Conservation (phyloP, 78 protist species). For the Dictyostelium capitatum region DNA sequence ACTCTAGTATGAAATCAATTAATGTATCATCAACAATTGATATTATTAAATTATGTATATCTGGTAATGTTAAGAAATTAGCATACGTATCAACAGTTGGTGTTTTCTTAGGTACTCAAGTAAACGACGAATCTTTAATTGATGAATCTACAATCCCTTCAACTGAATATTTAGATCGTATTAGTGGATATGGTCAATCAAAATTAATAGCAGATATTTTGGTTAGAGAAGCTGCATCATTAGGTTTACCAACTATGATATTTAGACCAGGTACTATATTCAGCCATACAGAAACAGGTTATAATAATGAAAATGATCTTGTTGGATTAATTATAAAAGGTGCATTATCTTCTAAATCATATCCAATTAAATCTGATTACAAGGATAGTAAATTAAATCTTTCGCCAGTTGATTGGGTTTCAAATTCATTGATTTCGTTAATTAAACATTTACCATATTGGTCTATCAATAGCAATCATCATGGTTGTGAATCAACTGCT, state of each 20-base stretch:
- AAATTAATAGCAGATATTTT: conserved; percentile 44
- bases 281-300: conserved; percentile 42
- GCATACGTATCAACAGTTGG: conserved; percentile 48
- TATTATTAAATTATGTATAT: not conserved
- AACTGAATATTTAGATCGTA: not conserved
- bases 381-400: conserved; percentile 32
- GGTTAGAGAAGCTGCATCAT: conserved; percentile 26
- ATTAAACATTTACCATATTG: not conserved
- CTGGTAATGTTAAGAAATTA: not conserved
- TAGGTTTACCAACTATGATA: conserved; percentile 50
- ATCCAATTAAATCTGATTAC: conserved; percentile 1
- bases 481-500: not conserved
- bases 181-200: conserved; percentile 45
- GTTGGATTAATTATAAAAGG: conserved; percentile 35
- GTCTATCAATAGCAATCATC: too few relatives aligned
- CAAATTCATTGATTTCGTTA: conserved; percentile 13
- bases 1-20: conserved; percentile 31
- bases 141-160: conserved; percentile 22
- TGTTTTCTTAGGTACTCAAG: not conserved
- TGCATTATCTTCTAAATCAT: not conserved
- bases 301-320: conserved; percentile 39
- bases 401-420: conserved; percentile 69
- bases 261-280: conserved; percentile 60
- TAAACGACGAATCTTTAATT: not conserved
- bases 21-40: conserved; percentile 53